phyloP scores from a whole-genome alignment of 305 asterid genomes.

The Lippia alba region DNA sequence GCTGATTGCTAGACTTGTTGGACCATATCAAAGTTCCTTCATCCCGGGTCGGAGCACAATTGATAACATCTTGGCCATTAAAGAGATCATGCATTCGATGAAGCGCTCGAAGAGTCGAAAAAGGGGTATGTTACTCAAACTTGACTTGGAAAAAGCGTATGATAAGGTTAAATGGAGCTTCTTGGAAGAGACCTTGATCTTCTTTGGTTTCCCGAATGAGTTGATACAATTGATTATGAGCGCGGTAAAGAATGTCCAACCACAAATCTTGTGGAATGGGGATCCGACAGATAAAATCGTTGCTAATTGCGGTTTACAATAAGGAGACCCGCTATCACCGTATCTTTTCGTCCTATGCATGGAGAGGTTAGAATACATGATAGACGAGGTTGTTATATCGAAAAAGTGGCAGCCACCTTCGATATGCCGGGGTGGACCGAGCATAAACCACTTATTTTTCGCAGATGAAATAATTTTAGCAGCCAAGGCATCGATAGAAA shows the following conservation, averaged over 20 bases:
- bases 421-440: background rate
- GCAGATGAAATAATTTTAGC: background rate
- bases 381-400: background rate
- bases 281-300: background rate
- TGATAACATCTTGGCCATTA: background rate
- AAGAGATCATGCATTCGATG: background rate
- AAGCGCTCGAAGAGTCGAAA: background rate
- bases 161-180: background rate
- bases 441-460: background rate
- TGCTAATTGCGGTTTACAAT: background rate
- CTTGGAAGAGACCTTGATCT: background rate
- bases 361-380: background rate
- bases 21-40: background rate
- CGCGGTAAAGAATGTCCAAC: background rate
- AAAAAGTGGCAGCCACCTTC: background rate
- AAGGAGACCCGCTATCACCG: background rate
- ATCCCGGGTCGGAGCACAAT: background rate
- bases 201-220: background rate
- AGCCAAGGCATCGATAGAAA: background rate
- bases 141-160: background rate
- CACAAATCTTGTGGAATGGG: background rate
- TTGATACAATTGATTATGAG: background rate
- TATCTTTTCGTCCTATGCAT: background rate
- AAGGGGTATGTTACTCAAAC: background rate
- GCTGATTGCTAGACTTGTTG: too few relatives aligned